A percentile compares a stretch with the other conserved stretches of the same genome.
Evolutionary conservation across 176 grass and related monocot species (phyloP).

Genomic region (Oropetium thomaeum): DNA sequence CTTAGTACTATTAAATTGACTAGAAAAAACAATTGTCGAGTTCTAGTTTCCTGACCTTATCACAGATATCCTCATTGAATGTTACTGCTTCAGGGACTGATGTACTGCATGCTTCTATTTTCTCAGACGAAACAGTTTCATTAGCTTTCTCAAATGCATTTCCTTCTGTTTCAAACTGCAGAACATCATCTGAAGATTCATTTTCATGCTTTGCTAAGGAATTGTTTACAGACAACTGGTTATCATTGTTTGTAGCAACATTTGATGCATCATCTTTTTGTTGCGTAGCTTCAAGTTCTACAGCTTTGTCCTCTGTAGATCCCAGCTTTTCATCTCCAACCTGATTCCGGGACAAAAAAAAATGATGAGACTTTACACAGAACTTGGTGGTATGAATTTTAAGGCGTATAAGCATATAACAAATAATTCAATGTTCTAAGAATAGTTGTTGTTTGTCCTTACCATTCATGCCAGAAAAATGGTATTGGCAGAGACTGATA

Average conservation of each 20-base stretch:
- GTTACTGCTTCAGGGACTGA: constrained; percentile 17
- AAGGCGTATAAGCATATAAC: not conserved
- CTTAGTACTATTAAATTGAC: constrained; percentile 24
- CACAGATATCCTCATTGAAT: constrained; percentile 1
- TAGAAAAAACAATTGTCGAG: constrained; percentile 9
- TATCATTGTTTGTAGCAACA: not conserved
- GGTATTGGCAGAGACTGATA: not conserved
- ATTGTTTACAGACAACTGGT: not conserved
- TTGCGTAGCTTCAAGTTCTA: constrained; percentile 17
- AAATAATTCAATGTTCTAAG: not conserved
- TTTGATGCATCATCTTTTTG: constrained; percentile 4
- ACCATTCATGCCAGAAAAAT: not conserved
- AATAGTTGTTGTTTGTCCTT: not conserved
- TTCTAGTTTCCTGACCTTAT: constrained; percentile 40
- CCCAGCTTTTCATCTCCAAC: constrained; percentile 34
- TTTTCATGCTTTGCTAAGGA: not conserved
- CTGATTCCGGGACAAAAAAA: constrained; percentile 25
- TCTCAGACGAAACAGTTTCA: not conserved
- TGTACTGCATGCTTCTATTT: constrained; percentile 27
- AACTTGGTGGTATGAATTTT: constrained; percentile 1
- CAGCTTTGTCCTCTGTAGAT: constrained; percentile 11
- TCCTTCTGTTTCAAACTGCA: constrained; percentile 19
- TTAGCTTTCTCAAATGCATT: constrained; percentile 24
- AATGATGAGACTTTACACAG: constrained; percentile 10
- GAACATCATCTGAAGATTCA: not conserved